These are phyloP conservation scores for Tremellales sp. DNA, from an alignment of 1,284 basidiomycete species.

Conservation along the genomic window DNA sequence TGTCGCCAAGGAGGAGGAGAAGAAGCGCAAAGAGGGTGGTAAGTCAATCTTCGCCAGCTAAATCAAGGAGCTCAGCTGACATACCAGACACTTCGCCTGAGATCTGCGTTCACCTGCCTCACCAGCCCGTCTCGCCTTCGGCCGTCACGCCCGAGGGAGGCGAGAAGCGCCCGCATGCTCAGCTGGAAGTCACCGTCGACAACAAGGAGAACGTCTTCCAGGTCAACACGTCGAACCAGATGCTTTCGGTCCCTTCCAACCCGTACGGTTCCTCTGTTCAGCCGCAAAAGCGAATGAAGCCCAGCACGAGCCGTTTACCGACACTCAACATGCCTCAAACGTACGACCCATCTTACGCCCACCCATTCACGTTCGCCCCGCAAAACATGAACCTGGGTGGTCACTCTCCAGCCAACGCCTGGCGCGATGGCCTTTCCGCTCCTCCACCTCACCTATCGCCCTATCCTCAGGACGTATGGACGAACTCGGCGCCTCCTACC, in stretches of 20 bases:
- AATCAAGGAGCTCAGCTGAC: neutral
- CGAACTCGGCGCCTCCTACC: conserved; percentile 10
- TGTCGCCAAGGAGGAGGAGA: conserved; percentile 51
- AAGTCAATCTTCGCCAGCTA: neutral
- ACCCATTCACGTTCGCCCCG: conserved; percentile 19
- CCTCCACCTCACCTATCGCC: conserved; percentile 16
- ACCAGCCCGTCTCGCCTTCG: conserved; percentile 22
- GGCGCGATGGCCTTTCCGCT: conserved; percentile 4
- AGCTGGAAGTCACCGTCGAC: conserved; percentile 7
- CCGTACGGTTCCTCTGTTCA: too few species aligned
- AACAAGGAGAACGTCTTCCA: conserved; percentile 27
- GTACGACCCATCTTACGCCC: conserved; percentile 6
- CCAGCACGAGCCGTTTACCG: neutral
- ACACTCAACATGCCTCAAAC: conserved; percentile 1
- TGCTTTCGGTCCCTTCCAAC: too few species aligned
- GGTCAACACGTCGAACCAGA: conserved; percentile 5
- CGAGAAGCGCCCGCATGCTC: conserved; percentile 19
- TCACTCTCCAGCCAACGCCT: conserved; percentile 5
- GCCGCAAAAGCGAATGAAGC: neutral
- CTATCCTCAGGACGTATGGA: conserved; percentile 13
- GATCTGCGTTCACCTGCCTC: conserved; percentile 30
- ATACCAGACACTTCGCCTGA: conserved; percentile 14
- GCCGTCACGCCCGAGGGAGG: conserved; percentile 17
- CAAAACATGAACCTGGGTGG: neutral
- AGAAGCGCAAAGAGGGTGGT: conserved; percentile 17